Percentiles rank a stretch among this genome's conserved stretches.
These are phyloP conservation scores for Phytopythium litorale DNA, from an alignment of 352 stramenopile species.

Conservation along the genomic window DNA sequence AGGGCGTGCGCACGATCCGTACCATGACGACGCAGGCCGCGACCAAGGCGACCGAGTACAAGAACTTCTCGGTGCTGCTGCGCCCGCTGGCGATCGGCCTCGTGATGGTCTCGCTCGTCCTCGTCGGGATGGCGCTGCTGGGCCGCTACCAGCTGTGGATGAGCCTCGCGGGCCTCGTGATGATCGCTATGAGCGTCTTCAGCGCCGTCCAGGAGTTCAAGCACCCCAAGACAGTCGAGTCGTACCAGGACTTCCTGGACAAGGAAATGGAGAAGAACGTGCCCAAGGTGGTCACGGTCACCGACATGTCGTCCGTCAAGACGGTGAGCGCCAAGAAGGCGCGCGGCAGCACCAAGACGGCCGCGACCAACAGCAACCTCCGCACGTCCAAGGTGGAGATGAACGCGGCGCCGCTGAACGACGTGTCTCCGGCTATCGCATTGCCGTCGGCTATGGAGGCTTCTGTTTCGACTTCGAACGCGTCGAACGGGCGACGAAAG, in stretches of 20 bases:
- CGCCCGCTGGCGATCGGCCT: slow-evolving; percentile 23
- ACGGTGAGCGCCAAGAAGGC: slow-evolving; percentile 11
- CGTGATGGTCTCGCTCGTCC: slow-evolving; percentile 38
- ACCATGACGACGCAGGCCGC: slow-evolving; percentile 23
- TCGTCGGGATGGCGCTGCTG: slow-evolving; percentile 41
- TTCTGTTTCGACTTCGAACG: neutral
- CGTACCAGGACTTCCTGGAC: slow-evolving; percentile 54
- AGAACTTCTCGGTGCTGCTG: slow-evolving; percentile 11
- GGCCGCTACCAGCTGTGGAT: slow-evolving; percentile 65
- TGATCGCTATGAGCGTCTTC: slow-evolving; percentile 57
- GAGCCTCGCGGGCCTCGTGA: slow-evolving; percentile 51
- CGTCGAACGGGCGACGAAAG: slow-evolving; percentile 17
- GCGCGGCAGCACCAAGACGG: slow-evolving; percentile 16
- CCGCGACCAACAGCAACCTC: slow-evolving; percentile 2
- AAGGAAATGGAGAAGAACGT: slow-evolving; percentile 46
- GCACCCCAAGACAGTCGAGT: slow-evolving; percentile 28
- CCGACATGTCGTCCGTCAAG: slow-evolving; percentile 36
- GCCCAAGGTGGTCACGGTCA: slow-evolving; percentile 45
- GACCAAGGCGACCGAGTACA: slow-evolving; percentile 18
- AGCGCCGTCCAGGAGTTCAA: slow-evolving; percentile 66
- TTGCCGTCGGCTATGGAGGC: slow-evolving; percentile 7
- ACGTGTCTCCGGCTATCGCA: slow-evolving; percentile 35
- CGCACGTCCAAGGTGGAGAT: slow-evolving; percentile 11
- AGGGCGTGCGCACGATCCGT: slow-evolving; percentile 24
- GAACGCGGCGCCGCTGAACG: slow-evolving; percentile 33